A percentile compares a stretch with the other conserved stretches of the same genome.
phyloP scores from a whole-genome alignment of 768 basidiomycete genomes.

The Mycena maculata region DNA sequence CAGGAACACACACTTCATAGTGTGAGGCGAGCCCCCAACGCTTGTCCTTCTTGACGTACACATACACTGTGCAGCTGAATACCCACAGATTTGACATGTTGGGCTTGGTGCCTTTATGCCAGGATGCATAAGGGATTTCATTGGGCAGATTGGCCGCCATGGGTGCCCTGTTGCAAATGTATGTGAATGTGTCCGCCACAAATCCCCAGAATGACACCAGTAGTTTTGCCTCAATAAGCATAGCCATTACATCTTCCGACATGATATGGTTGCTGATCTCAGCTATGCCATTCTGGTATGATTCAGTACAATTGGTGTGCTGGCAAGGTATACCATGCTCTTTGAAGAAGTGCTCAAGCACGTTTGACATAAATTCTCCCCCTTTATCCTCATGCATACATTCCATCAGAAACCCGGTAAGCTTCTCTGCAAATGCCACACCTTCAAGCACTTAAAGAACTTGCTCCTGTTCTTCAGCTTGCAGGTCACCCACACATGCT shows the following conservation, averaged over 20 bases:
- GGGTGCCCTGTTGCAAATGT: slow-evolving; percentile 38
- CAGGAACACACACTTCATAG: slow-evolving; percentile 49
- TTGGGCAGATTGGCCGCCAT: slow-evolving; percentile 21
- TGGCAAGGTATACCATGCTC: slow-evolving; percentile 39
- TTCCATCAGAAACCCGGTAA: slow-evolving; percentile 39
- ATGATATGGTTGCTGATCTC: slow-evolving; percentile 53
- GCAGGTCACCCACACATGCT: slow-evolving; percentile 26
- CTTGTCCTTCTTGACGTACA: slow-evolving; percentile 49
- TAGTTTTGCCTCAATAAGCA: slow-evolving; percentile 42
- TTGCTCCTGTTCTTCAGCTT: slow-evolving; percentile 43
- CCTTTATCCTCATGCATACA: slow-evolving; percentile 47
- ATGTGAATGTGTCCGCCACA: slow-evolving; percentile 35
- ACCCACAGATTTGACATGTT: slow-evolving; percentile 43
- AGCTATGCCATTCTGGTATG: slow-evolving; percentile 58
- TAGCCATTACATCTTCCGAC: slow-evolving; percentile 41
- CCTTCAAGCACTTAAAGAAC: slow-evolving; percentile 41
- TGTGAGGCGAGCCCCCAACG: slow-evolving; percentile 41
- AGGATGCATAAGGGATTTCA: slow-evolving; percentile 29
- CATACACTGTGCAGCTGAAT: slow-evolving; percentile 54
- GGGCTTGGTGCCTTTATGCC: slow-evolving; percentile 38
- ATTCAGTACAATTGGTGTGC: slow-evolving; percentile 40
- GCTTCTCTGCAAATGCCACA: slow-evolving; percentile 46
- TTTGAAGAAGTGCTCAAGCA: slow-evolving; percentile 36
- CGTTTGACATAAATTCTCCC: slow-evolving; percentile 46
- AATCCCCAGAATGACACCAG: slow-evolving; percentile 37